Conservation (phyloP, 2,329 filamentous ascomycete species). For the Venturia asperata region DNA sequence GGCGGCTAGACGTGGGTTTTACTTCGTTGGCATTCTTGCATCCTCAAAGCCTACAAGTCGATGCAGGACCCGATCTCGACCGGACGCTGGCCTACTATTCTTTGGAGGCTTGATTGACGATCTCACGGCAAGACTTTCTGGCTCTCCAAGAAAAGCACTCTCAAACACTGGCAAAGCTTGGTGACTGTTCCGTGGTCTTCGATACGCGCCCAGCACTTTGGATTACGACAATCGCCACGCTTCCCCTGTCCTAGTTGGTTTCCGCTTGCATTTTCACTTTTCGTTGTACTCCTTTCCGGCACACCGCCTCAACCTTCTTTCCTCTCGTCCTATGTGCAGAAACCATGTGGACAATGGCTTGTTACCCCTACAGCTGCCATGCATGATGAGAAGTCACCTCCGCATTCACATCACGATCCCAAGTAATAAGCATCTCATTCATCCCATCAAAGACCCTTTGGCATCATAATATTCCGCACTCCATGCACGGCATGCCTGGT, state of each 20-base stretch:
- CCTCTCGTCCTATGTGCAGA: background rate
- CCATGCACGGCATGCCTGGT: background rate
- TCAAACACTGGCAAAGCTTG: background rate
- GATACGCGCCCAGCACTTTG: background rate
- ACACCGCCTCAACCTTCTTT: constrained; percentile 4
- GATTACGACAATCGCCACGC: background rate
- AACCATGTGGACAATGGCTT: background rate
- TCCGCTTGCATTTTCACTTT: background rate
- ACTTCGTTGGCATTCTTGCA: background rate
- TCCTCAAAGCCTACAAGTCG: background rate
- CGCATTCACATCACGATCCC: background rate
- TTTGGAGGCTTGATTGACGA: background rate
- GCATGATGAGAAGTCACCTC: constrained; percentile 7
- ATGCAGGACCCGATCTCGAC: background rate
- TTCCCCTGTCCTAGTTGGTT: background rate
- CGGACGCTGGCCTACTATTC: no score
- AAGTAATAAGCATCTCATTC: background rate
- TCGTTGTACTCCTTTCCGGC: constrained; percentile 1
- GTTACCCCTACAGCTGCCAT: constrained; percentile 2
- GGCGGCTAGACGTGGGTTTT: background rate
- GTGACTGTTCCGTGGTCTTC: background rate
- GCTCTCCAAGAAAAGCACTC: background rate
- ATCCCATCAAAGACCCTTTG: background rate
- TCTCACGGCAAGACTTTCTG: background rate
- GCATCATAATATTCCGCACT: background rate